phyloP scores from a whole-genome alignment of 78 protist species.

The Pelomyxa schiedti region DNA sequence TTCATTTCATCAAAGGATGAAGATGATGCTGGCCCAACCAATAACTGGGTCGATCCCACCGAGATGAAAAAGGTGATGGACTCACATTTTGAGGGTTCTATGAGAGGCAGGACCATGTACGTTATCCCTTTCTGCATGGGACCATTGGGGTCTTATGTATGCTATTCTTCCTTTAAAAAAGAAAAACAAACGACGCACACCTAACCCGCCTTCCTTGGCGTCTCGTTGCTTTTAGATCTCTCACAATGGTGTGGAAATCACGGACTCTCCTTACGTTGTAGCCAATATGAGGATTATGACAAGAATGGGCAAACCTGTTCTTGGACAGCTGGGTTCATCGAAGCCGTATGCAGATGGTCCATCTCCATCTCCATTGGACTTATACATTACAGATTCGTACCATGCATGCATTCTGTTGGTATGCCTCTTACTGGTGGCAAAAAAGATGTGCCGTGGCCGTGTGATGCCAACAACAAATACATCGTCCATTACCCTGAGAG shows the following conservation, averaged over 20 bases:
- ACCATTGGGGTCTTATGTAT: slow-evolving; percentile 50
- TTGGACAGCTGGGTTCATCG: not conserved
- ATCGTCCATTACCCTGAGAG: slow-evolving; percentile 74
- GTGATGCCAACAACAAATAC: slow-evolving; percentile 44
- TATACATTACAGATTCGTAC: slow-evolving; percentile 37
- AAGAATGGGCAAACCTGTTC: slow-evolving; percentile 48
- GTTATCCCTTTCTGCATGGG: slow-evolving; percentile 81
- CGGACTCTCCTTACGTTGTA: slow-evolving; percentile 76
- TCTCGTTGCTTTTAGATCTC: no score
- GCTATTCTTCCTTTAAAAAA: no score
- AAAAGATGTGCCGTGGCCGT: slow-evolving; percentile 76
- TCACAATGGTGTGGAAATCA: slow-evolving; percentile 58
- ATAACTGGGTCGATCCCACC: slow-evolving; percentile 65
- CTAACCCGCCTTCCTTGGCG: no score
- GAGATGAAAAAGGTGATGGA: slow-evolving; percentile 49
- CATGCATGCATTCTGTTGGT: slow-evolving; percentile 74
- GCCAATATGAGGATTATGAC: slow-evolving; percentile 78
- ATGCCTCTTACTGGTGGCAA: slow-evolving; percentile 48
- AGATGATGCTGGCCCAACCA: slow-evolving; percentile 72
- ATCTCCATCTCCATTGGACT: not conserved
- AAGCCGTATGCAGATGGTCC: not conserved
- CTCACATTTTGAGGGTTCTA: slow-evolving; percentile 35
- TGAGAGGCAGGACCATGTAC: slow-evolving; percentile 79
- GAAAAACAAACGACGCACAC: no score
- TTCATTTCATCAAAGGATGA: slow-evolving; percentile 49